Evolutionary conservation across 202 grass and related monocot genomes (phyloP), one percentile per base, ranked within the genome.

Genomic region (Miscanthus sacchariflorus): DNA sequence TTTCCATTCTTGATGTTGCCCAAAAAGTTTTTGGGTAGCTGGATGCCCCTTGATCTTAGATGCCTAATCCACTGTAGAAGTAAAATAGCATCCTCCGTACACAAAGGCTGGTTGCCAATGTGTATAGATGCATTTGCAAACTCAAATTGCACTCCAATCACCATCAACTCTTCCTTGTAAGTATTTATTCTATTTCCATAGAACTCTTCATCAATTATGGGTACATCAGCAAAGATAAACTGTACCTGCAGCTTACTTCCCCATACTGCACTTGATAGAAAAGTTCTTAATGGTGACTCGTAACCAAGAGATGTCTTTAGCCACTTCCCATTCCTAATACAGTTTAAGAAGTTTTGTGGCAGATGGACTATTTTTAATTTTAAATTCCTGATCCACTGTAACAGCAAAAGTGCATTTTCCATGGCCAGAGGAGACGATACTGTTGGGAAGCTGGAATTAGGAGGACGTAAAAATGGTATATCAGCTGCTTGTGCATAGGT

Each of bases 361-460:
- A 90, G 21, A 17, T 52, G 14, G 64, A n/a, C 45, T 48, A 40
- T 18, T 5, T 10, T 70, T 0, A 5, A 67, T 10, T 12, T 82
- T 6, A 96, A 30, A 25, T 89, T 84, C 0, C 5, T n/a, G 67
- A 96, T 92, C 92, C 95, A 96, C 48, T 89, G 15, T 24, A 96
- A 75, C 7, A 94, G 40, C 78, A 96, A 84, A 42, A 92, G 28
- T n/a, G 86, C 95, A 88, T 94, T 94, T 14, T 88, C 81, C 88
- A 85, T 79, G 5, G 88, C 85, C 33, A 94, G 64, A 65, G 86
- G 81, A 42, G 88, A 96, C 5, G 77, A 76, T 4, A 83, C 81
- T 13, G 81, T 67, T 3, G 67, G 43, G 18, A 94, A 89, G 14
- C 24, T 52, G 15, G 86, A 81, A 74, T 94, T 48, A 46, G 94